Evolutionary conservation across 2,329 filamentous ascomycete genomes (phyloP), one percentile per base, ranked within the genome.

Genomic region (Fusarium tuaranense): DNA sequence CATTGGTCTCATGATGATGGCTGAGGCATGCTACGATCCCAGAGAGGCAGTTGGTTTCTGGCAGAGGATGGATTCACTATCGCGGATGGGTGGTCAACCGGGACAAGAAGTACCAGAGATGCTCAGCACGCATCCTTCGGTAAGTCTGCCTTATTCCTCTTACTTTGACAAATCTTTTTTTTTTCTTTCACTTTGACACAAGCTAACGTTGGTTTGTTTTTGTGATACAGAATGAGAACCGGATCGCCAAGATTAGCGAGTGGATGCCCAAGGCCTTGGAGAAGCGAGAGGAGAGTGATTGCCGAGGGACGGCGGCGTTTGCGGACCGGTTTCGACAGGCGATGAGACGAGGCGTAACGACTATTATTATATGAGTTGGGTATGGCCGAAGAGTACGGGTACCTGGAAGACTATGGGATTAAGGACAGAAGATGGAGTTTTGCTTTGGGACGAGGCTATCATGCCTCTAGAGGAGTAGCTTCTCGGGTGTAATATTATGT

Each of bases 1-100:
- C 77, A 94, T 95, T 58, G 94, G 94, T 0, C 82, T 95, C 38
- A 90, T 95, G 88, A 93, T 95, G 88, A 95, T 95, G 92, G 90
- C 93, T 0, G 90, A 94, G 83, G 92, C 92, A 30, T 95, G 94
- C 83, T 95, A 93, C 80, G 87, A 94, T 71, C 94, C 94, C 1
- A 83, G 87, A 14, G 89, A 90, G 70, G 93, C 93, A 0, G 85
- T 92, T 51, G 86, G 85, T 0, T 90, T 95, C 69, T 94, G 91
- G 92, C 82, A 87, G 79, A 83, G 91, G 60, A 94, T 94, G 91
- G 90, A 93, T 72, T 80, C 81, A 44, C 80, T 83, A 4, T 85
- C 84, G 58, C 76, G 85, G 30, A 65, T 67, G 16, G 79, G 76
- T 3, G 83, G 44, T 9, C 44, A 48, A 22, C 41, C 41, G 13